A percentile compares a stretch with the other conserved stretches of the same genome.
phyloP scores from a whole-genome alignment of 2,329 filamentous ascomycete genomes.

The Nigrospora sphaerica region DNA sequence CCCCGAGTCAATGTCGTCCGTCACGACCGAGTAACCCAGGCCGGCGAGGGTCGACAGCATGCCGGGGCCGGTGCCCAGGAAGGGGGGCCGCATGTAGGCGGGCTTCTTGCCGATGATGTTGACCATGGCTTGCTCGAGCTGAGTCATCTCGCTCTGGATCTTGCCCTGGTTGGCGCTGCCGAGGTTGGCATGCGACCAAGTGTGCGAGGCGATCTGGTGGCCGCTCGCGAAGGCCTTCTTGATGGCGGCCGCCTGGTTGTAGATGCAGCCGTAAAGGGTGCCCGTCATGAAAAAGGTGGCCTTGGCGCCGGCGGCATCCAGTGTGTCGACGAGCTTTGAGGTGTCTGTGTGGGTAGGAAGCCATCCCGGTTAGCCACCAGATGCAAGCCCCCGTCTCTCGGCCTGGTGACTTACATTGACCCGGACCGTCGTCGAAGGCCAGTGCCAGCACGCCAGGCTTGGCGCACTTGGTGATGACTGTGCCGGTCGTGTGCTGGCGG shows the following conservation, averaged over 20 bases:
- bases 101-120: slow-evolving; percentile 42
- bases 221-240: slow-evolving; percentile 42
- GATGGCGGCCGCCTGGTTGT: slow-evolving; percentile 42
- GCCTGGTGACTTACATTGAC: slow-evolving; percentile 20
- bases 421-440: slow-evolving; percentile 48
- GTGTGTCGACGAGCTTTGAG: slow-evolving; percentile 38
- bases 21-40: slow-evolving; percentile 53
- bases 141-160: slow-evolving; percentile 40
- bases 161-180: slow-evolving; percentile 28
- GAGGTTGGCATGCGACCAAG: slow-evolving; percentile 43
- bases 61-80: slow-evolving; percentile 38
- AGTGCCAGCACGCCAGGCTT: slow-evolving; percentile 38
- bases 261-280: slow-evolving; percentile 43
- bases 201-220: slow-evolving; percentile 48
- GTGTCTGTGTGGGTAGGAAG: slow-evolving; percentile 23
- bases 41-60: slow-evolving; percentile 32
- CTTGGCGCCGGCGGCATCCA: slow-evolving; percentile 39
- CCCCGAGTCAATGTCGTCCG: slow-evolving; percentile 53
- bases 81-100: slow-evolving; percentile 41
- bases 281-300: slow-evolving; percentile 48
- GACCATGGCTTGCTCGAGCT: slow-evolving; percentile 42
- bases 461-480: slow-evolving; percentile 36
- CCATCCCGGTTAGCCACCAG: neutral
- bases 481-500: slow-evolving; percentile 30
- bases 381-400: no score